These are phyloP conservation scores for Chimonanthus salicifolius DNA, from an alignment of 164 flowering plant genomes.

Conservation along the genomic window DNA sequence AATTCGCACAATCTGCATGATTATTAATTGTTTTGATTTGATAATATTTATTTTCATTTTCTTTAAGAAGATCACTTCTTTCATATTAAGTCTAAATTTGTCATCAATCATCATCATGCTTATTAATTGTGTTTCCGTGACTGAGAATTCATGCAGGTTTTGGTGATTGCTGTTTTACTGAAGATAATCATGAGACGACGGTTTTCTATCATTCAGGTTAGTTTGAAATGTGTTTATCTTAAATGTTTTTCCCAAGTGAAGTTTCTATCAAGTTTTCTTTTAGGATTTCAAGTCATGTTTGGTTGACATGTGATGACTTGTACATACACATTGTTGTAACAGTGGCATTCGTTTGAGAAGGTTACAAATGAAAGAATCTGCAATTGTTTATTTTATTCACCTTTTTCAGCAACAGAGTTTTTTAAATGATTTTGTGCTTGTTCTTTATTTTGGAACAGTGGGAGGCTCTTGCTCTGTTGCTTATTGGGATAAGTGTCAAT, in stretches of 20 bases:
- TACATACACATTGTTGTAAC: not conserved
- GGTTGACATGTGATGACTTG: not conserved
- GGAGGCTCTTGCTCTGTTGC: slow-evolving; percentile 99
- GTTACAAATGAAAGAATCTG: not conserved
- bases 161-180: slow-evolving; percentile 88
- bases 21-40: too few species aligned
- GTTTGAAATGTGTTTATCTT: slow-evolving; percentile 1
- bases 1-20: too few species aligned
- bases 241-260: not conserved
- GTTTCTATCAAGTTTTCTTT: not conserved
- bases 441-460: slow-evolving; percentile 48
- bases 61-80: not conserved
- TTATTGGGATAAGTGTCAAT: slow-evolving; percentile 90
- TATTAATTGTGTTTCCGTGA: not conserved
- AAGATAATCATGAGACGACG: slow-evolving; percentile 83
- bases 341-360: not conserved
- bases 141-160: slow-evolving; percentile 51
- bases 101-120: not conserved
- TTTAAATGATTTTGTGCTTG: not conserved
- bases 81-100: not conserved
- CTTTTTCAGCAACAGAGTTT: not conserved
- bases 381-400: not conserved
- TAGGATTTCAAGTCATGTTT: not conserved
- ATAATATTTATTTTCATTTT: too few species aligned
- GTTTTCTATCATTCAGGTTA: slow-evolving; percentile 91